A percentile compares a stretch with the other conserved stretches of the same genome.
phyloP scores from a whole-genome alignment of 352 stramenopile species.

The Phytophthora colocasiae region DNA sequence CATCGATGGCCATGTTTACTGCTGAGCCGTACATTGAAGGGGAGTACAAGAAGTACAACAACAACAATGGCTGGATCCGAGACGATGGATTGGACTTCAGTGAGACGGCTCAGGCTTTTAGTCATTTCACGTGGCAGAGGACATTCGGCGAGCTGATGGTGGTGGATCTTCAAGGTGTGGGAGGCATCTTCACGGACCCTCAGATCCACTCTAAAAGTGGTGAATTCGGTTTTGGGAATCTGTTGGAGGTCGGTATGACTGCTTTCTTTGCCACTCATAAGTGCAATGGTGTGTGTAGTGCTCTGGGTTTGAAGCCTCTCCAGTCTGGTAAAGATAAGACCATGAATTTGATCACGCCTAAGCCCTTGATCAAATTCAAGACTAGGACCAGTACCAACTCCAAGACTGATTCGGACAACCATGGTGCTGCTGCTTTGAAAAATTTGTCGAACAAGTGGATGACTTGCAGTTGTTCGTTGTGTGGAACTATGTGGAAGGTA shows the following conservation, averaged over 20 bases:
- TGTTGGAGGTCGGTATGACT: slow-evolving; percentile 34
- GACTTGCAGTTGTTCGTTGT: slow-evolving; percentile 47
- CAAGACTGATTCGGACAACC: no score
- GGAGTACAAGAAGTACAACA: slow-evolving; percentile 61
- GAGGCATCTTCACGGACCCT: slow-evolving; percentile 51
- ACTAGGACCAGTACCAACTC: no score
- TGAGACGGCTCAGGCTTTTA: slow-evolving; percentile 49
- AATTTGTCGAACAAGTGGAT: slow-evolving; percentile 11
- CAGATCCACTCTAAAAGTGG: slow-evolving; percentile 48
- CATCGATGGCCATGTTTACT: slow-evolving; percentile 39
- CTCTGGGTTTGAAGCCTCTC: slow-evolving; percentile 29
- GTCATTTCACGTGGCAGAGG: slow-evolving; percentile 51
- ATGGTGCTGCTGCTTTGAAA: background rate
- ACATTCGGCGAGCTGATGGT: slow-evolving; percentile 47
- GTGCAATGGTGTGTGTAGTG: slow-evolving; percentile 44
- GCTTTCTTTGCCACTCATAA: slow-evolving; percentile 47
- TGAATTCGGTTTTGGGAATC: slow-evolving; percentile 38
- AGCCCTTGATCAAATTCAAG: no score
- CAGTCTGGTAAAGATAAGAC: background rate
- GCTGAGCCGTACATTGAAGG: slow-evolving; percentile 48
- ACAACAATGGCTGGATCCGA: slow-evolving; percentile 46
- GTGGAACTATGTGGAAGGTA: slow-evolving; percentile 28
- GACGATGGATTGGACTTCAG: slow-evolving; percentile 10
- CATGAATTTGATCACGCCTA: no score
- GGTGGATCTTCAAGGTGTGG: slow-evolving; percentile 50